Percentiles rank a stretch among this genome's conserved stretches.
phyloP scores from a whole-genome alignment of 2,329 filamentous ascomycete genomes.

The Aspergillus ibericus region DNA sequence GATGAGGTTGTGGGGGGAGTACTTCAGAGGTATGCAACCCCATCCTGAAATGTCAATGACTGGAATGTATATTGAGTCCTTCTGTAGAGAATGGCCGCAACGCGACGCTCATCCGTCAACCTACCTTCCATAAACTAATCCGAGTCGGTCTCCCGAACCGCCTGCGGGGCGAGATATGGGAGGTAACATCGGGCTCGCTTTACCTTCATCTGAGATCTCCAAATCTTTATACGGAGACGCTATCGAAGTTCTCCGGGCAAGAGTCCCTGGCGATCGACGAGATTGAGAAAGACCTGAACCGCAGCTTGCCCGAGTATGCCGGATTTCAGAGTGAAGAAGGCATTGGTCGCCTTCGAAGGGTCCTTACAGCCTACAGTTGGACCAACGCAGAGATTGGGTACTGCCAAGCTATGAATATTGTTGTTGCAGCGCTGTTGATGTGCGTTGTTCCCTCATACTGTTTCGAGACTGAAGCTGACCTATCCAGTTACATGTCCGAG shows the following conservation, averaged over 20 bases:
- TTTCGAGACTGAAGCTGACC: constrained; percentile 19
- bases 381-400: constrained; percentile 93
- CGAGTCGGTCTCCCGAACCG: constrained; percentile 92
- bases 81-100: constrained; percentile 82
- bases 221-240: constrained; percentile 76
- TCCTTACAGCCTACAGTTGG: constrained; percentile 97
- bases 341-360: constrained; percentile 82
- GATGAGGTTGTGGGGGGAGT: constrained; percentile 97
- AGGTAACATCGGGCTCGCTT: constrained; percentile 86
- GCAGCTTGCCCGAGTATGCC: constrained; percentile 93
- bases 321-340: constrained; percentile 96
- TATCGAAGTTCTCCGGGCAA: constrained; percentile 77
- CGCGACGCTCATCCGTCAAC: constrained; percentile 86
- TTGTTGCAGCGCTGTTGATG: constrained; percentile 94
- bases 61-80: constrained; percentile 12
- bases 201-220: constrained; percentile 86
- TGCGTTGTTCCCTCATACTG: constrained; percentile 39
- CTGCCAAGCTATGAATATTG: constrained; percentile 99
- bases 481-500: constrained; percentile 82
- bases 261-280: constrained; percentile 96
- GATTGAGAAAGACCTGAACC: constrained; percentile 97
- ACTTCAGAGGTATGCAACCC: constrained; percentile 61
- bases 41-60: not conserved
- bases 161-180: constrained; percentile 92
- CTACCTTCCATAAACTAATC: constrained; percentile 96